Evolutionary conservation across 2,329 filamentous ascomycete genomes (phyloP), one percentile per base, ranked within the genome.

Genomic region (Fusarium decemcellulare): DNA sequence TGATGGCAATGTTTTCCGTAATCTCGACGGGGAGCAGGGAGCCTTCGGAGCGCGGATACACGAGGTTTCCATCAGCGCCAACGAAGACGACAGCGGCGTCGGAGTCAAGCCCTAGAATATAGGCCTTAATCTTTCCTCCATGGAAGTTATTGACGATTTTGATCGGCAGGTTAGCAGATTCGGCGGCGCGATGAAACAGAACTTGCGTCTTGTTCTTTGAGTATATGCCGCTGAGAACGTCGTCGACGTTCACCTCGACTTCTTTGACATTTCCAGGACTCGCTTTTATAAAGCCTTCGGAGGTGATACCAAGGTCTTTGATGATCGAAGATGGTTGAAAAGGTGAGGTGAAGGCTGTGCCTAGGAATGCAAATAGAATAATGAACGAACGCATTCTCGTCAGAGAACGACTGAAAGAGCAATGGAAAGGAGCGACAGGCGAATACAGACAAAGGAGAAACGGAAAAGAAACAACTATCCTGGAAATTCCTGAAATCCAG

Each of bases 41-140:
- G 1, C 77, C 76, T 7, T 75, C 76, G 4, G 81, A 79, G 42
- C 75, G 78, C 3, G 84, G 84, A 59, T 86, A 85, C 36, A 81
- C 78, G 55, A 82, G 77, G 0, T 64, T 74, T 11, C 83, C 83
- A 44, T 83, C 77, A 2, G 79, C 71, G 15, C 69, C 71, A 9
- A 86, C 70, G 60, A 86, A 84, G 30, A 85, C 83, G 8, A 85
- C 76, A 3, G 72, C 70, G 1, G 76, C 76, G 15, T 78, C 68
- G 3, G 74, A 70, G 70, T 86, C 83, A 2, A 83, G 70, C 4
- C 84, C 85, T 15, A 81, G 81, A 36, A 87, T 76, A 65, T 86
- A 87, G 0, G 81, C 82, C 52, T 81, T 83, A 62, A 86, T 71
- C 0, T 72, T 65, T 5, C 77, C 79, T 6, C 76, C 76, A 12